Evolutionary conservation across 805 yeast genomes (phyloP).

Genomic region (Saccharomycopsis sp.): DNA sequence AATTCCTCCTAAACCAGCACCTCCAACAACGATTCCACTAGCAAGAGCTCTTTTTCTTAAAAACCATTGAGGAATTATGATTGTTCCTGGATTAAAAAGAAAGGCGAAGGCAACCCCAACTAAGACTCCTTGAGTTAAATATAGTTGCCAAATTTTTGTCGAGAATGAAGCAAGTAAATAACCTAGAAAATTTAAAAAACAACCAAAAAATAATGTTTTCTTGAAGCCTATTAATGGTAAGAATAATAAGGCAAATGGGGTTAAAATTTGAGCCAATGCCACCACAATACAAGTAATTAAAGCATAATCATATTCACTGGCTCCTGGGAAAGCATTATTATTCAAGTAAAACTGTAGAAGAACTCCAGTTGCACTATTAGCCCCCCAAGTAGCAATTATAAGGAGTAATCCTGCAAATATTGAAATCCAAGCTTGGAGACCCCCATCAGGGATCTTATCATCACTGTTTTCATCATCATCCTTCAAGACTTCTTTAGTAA

Average conservation of each 20-base stretch:
- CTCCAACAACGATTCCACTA: constrained; percentile 24
- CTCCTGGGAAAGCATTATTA: constrained; percentile 35
- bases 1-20: constrained; percentile 29
- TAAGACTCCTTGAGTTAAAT: constrained; percentile 56
- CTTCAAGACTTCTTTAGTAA: no score
- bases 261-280: constrained; percentile 45
- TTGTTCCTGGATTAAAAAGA: constrained; percentile 46
- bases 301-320: constrained; percentile 42
- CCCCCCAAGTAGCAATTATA: constrained; percentile 42
- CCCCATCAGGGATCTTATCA: constrained; percentile 32
- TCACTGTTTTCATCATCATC: background rate
- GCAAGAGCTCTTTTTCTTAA: constrained; percentile 42
- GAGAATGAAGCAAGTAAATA: constrained; percentile 52
- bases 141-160: constrained; percentile 52
- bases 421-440: constrained; percentile 40
- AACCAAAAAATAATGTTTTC: constrained; percentile 38
- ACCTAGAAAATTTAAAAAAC: constrained; percentile 40
- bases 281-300: constrained; percentile 44
- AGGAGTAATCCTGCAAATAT: constrained; percentile 25
- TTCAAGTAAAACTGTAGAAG: constrained; percentile 38
- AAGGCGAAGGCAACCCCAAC: constrained; percentile 43
- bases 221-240: constrained; percentile 42
- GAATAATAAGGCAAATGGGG: constrained; percentile 45
- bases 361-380: constrained; percentile 45
- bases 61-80: constrained; percentile 64